phyloP scores from a whole-genome alignment of 73 alveolate genomes.

The Paramecium caudatum region DNA sequence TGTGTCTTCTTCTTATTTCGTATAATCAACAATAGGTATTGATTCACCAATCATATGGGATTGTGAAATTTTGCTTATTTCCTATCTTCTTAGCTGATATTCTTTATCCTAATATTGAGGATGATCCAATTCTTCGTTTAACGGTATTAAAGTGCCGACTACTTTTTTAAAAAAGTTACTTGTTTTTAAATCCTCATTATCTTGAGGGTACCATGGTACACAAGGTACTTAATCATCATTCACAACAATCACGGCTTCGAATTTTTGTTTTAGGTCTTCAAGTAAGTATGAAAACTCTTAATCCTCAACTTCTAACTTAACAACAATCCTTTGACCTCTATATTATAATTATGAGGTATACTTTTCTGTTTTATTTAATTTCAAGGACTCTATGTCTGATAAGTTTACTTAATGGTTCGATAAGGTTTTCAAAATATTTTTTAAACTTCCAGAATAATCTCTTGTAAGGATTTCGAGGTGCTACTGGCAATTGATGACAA shows the following conservation, averaged over 20 bases:
- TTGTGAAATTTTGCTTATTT: conserved; percentile 68
- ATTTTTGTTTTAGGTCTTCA: background rate
- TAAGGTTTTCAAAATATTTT: background rate
- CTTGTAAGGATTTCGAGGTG: background rate
- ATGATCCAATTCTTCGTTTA: conserved; percentile 58
- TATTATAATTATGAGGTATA: background rate
- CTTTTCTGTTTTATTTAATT: background rate
- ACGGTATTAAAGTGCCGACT: conserved; percentile 56
- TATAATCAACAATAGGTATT: conserved; percentile 75
- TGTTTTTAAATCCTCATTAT: conserved; percentile 3
- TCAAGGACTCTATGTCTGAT: background rate
- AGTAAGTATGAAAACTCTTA: background rate
- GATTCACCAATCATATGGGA: conserved; percentile 62
- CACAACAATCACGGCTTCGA: background rate
- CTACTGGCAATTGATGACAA: background rate
- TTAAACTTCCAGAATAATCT: background rate
- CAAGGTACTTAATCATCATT: background rate
- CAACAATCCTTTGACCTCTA: background rate
- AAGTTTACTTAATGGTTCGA: background rate
- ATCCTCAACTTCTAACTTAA: background rate
- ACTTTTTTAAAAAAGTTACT: background rate
- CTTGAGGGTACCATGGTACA: conserved; percentile 73
- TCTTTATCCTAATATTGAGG: conserved; percentile 54
- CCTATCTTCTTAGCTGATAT: conserved; percentile 76
- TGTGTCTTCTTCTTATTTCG: conserved; percentile 70